phyloP scores from a whole-genome alignment of 805 yeast genomes.

The Metschnikowia drakensbergensis region DNA sequence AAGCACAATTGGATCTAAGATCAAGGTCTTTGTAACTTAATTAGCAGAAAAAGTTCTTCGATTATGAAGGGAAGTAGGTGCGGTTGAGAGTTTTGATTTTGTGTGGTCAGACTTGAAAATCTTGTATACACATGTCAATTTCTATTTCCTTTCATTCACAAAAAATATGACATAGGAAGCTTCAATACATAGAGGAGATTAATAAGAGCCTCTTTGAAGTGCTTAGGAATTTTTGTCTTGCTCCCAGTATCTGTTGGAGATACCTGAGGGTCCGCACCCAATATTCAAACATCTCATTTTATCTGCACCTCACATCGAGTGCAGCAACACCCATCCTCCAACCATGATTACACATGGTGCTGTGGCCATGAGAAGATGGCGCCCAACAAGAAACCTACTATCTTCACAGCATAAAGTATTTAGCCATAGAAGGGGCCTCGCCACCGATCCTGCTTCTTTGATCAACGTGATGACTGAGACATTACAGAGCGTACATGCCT shows the following conservation, averaged over 20 bases:
- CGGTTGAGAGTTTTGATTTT: too few species aligned
- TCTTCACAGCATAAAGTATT: too few species aligned
- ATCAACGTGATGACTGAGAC: constrained; percentile 33
- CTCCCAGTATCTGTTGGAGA: neutral
- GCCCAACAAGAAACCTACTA: neutral
- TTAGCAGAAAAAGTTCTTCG: too few species aligned
- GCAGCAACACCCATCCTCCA: neutral
- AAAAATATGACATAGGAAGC: too few species aligned
- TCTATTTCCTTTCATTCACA: too few species aligned
- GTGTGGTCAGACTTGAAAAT: too few species aligned
- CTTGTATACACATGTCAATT: too few species aligned
- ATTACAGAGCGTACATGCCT: constrained; percentile 48
- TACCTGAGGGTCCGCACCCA: neutral
- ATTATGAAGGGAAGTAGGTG: too few species aligned
- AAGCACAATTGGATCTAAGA: too few species aligned
- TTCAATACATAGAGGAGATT: too few species aligned
- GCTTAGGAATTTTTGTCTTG: neutral
- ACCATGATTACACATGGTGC: neutral
- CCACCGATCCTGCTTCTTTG: constrained; percentile 31
- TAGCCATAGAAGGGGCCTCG: constrained; percentile 18
- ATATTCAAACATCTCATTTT: neutral
- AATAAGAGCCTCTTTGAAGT: too few species aligned
- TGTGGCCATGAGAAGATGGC: neutral
- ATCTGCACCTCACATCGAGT: neutral
- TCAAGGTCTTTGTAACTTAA: too few species aligned